Base-by-base conservation (phyloP, 331 rosid species). In the Pyracantha coccinea region DNA sequence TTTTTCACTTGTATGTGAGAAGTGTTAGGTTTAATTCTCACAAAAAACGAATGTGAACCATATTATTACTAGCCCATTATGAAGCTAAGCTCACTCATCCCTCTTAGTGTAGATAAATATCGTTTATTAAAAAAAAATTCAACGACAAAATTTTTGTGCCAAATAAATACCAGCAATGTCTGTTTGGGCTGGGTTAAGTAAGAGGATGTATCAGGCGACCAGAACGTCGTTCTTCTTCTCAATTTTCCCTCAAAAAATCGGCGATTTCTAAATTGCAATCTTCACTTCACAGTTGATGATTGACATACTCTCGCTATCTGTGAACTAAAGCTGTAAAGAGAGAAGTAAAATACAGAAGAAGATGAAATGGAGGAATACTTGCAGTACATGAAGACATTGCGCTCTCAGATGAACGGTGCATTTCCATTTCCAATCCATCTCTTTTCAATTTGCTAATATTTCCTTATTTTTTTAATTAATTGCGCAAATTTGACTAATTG, bases 361-460 rank as follows among this genome's bases (percentile, higher is more conserved):
- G 38, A 72, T 2, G 44, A 83, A 73, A 94, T 94, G 97, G 99
- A 94, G 53, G 92, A 92, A 35, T 94, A 92, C 83, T 80, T 94
- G 87, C 92, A 82, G 77, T 78, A 80, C 84, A 85, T 92, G 92
- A 92, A 90, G 85, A 83, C 92, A 50, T 71, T 94, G 86, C 97
- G 97, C 73, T 83, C 83, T 69, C 97, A 94, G 73, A 87, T 94
- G 92, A 90, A 90, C 80, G 97, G 99, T 87, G 19, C 79, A 61
- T 79, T 54, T 50, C 77, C 23, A 20, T 33, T 61, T 32, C 62
- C 9, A 50, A 50, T 16, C 55, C 55, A 2, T 50, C 55, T 50
- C 55, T 50, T 50, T 50, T 50, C 55, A 50, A 16, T 50, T 50
- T 7, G 6, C 79, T 20, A 6, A 61, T 25, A 25, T 64, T 44